These are phyloP conservation scores for Kluyveromyces wickerhamii DNA, from an alignment of 805 yeast genomes.

Conservation along the genomic window DNA sequence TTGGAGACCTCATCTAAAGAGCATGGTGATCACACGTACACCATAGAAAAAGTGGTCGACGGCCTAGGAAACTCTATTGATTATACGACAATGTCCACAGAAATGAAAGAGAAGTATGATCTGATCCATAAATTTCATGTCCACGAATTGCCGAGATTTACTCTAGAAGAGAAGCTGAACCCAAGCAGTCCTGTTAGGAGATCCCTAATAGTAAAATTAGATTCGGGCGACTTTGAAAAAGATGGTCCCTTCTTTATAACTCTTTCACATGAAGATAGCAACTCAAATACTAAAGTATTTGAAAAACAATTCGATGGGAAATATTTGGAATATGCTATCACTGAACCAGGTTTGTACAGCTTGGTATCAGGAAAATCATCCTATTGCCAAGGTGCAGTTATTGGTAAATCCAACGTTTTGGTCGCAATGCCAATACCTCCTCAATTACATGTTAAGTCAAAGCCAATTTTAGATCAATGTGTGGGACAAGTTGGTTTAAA, in stretches of 20 bases:
- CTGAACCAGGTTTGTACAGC: conserved; percentile 59
- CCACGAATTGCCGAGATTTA: conserved; percentile 48
- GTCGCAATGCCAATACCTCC: conserved; percentile 56
- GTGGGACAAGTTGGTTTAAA: conserved; percentile 85
- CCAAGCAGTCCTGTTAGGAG: conserved; percentile 33
- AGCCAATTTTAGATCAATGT: conserved; percentile 71
- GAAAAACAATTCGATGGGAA: conserved; percentile 21
- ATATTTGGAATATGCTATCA: conserved; percentile 32
- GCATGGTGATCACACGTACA: conserved; percentile 49
- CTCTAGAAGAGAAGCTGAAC: conserved; percentile 36
- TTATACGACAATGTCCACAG: conserved; percentile 22
- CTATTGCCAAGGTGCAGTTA: conserved; percentile 58
- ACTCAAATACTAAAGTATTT: conserved; percentile 14
- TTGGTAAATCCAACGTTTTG: conserved; percentile 45
- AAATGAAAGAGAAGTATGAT: conserved; percentile 21
- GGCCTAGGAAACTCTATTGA: conserved; percentile 56
- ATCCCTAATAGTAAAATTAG: conserved; percentile 29
- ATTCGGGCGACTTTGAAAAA: conserved; percentile 18
- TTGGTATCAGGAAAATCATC: conserved; percentile 48
- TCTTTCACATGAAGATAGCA: conserved; percentile 27
- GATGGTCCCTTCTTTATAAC: conserved; percentile 32
- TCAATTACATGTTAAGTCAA: conserved; percentile 33
- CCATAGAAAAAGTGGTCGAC: conserved; percentile 51
- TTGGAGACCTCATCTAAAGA: conserved; percentile 36
- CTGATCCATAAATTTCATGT: conserved; percentile 40